Base-by-base conservation (phyloP, 2,329 filamentous ascomycete genomes). In the Thelonectria olida region DNA sequence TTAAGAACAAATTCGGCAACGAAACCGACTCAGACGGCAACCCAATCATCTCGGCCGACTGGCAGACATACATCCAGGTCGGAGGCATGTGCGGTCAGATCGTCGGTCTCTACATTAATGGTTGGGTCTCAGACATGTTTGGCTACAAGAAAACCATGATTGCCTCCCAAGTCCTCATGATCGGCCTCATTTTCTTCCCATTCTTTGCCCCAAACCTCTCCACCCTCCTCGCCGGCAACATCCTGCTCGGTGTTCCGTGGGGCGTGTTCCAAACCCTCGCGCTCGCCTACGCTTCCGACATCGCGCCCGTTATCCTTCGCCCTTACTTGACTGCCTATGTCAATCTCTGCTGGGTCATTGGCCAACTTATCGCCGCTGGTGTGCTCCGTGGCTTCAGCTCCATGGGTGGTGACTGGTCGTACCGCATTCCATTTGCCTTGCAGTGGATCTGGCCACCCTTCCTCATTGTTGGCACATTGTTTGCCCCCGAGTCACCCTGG, bases 341-440 rank as follows among this genome's bases (percentile, higher is more conserved):
- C 55, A 84, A 84, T 58, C 73, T 84, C 44, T 84, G 81, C 68
- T 84, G 81, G 78, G 79, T 81, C 12, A 77, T 83, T 4, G 82
- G 82, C 2, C 81, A 84, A 61, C 64, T 84, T 31, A 74, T 82
- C 23, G 76, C 77, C 0, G 76, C 79, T 0, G 80, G 78, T 1
- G 77, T 83, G 2, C 68, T 82, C 2, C 75, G 78, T n/a, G 79
- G 69, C n/a, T 73, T 83, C 36, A 52, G 81, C 4, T 58, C 73
- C 12, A 67, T 76, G 4, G 67, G 70, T 0, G 77, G 76, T 7
- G 65, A 84, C 47, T 83, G 81, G 81, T 78, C 77, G 0, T 84
- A 80, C 65, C 76, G 78, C 7, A 80, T 84, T 39, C 81, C 82
- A 2, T 84, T 81, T 58, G 81, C 76, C 0, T 61, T 84, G 10